Conservation (phyloP, 169 alveolate genomes). For the Cryptosporidium baileyi region DNA sequence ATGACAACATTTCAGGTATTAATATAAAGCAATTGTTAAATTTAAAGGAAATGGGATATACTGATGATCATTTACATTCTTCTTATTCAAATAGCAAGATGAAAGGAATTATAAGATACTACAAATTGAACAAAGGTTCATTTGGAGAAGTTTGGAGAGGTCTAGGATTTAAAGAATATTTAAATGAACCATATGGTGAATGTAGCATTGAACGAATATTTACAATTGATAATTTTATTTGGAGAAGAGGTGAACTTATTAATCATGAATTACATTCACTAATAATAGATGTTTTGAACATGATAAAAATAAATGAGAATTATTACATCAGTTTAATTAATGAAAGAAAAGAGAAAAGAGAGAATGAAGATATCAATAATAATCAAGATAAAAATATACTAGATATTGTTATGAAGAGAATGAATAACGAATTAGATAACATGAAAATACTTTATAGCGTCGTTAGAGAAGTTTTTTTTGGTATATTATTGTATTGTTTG, state of each 20-base stretch:
- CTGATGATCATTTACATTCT: not conserved
- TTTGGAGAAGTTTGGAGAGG: conserved; percentile 70
- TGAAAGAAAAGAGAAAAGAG: not conserved
- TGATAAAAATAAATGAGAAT: not conserved
- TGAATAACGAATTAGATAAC: not conserved
- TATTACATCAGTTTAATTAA: not conserved
- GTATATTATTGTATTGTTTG: conserved; percentile 34
- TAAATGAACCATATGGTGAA: conserved; percentile 22
- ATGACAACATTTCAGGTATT: not conserved
- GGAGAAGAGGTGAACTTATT: conserved; percentile 60
- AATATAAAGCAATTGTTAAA: not conserved
- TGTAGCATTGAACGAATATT: not conserved
- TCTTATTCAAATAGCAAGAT: not conserved
- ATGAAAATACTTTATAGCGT: not conserved
- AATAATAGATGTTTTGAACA: conserved; percentile 20
- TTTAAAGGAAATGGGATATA: not conserved
- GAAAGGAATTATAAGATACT: conserved; percentile 34
- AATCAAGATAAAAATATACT: not conserved
- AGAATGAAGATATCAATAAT: not conserved
- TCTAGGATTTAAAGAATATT: conserved; percentile 48
- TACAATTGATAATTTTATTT: not conserved
- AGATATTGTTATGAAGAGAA: conserved; percentile 61
- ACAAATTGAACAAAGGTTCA: conserved; percentile 45
- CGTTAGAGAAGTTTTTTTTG: conserved; percentile 62
- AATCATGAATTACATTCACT: conserved; percentile 26